phyloP scores from a whole-genome alignment of 2,329 filamentous ascomycete species.

The Nemania sp. region DNA sequence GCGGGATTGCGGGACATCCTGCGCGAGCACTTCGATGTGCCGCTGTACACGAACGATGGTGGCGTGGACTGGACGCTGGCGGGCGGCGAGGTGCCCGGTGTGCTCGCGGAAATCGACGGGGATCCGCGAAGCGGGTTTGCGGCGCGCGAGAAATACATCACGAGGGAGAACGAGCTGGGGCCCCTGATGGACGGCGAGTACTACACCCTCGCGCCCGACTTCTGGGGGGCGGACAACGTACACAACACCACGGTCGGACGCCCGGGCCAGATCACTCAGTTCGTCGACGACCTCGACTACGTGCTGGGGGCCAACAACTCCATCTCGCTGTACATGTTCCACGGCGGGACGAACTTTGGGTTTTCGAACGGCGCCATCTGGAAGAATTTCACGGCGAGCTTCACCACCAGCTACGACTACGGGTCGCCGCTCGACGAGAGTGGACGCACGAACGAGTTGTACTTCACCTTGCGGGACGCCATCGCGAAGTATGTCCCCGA shows the following conservation, averaged over 20 bases:
- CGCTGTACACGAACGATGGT: slow-evolving; percentile 56
- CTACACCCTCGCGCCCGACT: slow-evolving; percentile 50
- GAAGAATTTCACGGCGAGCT: slow-evolving; percentile 45
- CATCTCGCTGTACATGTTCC: slow-evolving; percentile 58
- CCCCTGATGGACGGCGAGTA: slow-evolving; percentile 56
- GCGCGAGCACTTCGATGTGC: slow-evolving; percentile 47
- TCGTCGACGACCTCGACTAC: slow-evolving; percentile 44
- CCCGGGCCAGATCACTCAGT: slow-evolving; percentile 32
- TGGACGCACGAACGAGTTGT: slow-evolving; percentile 51
- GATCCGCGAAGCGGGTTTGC: slow-evolving; percentile 47
- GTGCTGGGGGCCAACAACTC: slow-evolving; percentile 47
- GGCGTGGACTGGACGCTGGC: slow-evolving; percentile 48
- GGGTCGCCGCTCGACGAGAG: slow-evolving; percentile 55
- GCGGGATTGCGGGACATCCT: slow-evolving; percentile 48
- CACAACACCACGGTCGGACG: slow-evolving; percentile 44
- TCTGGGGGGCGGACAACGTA: slow-evolving; percentile 47
- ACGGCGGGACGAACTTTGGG: slow-evolving; percentile 57
- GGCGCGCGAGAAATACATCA: slow-evolving; percentile 49
- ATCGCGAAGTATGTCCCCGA: slow-evolving; percentile 45
- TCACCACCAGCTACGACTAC: slow-evolving; percentile 56
- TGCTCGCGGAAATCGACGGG: slow-evolving; percentile 53
- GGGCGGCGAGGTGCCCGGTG: slow-evolving; percentile 49
- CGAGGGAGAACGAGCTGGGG: slow-evolving; percentile 47
- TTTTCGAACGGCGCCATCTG: slow-evolving; percentile 53
- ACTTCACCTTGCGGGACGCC: slow-evolving; percentile 45